Evolutionary conservation across 805 yeast genomes (phyloP), one percentile per base, ranked within the genome.

Genomic region (Kuraishia molischiana): DNA sequence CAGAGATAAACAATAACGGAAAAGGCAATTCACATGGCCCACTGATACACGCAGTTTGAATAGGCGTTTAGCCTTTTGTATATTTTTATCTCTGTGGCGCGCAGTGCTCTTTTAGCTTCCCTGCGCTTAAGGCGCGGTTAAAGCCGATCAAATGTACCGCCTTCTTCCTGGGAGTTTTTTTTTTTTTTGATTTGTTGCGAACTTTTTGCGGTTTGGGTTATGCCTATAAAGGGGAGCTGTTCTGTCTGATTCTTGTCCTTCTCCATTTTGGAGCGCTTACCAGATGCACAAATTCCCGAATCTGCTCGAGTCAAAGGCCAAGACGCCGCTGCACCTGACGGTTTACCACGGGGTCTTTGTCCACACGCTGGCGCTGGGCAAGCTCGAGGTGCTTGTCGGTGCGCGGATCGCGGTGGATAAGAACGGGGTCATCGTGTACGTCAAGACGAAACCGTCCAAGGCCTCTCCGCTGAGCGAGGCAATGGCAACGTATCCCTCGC

Each of bases 301-400:
- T 9, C 17, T 28, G 17, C 31, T 14, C 13, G 17, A 9, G 13
- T 14, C 31, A 28, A 28, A 28, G 17, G 17, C 17, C 6, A 28
- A 14, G 31, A 28, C 6, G 13, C 31, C 31, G 8, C 17, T 28
- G 31, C 8, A 8, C 8, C 52, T 47, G 44, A 67, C 72, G 1
- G 62, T 79, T 3, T 80, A 72, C 56, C 67, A 66, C 45, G 95
- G 94, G 4, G 78, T 87, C 1, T 67, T 84, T 41, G 70, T 80
- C 9, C 92, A 85, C 53, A 77, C 90, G 1, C 87, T 92, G 1
- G 43, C 36, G 1, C 52, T 83, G 14, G 79, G 77, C 1, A 52
- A 60, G 17, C 50, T 87, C 3, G 76, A 85, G 45, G 66, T 81
- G 28, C 53, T 75, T 17, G 61, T 68, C 15, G 54, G 67, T 36